Evolutionary conservation across 352 stramenopile species (phyloP).

Genomic region (Phytophthora chlamydospora): DNA sequence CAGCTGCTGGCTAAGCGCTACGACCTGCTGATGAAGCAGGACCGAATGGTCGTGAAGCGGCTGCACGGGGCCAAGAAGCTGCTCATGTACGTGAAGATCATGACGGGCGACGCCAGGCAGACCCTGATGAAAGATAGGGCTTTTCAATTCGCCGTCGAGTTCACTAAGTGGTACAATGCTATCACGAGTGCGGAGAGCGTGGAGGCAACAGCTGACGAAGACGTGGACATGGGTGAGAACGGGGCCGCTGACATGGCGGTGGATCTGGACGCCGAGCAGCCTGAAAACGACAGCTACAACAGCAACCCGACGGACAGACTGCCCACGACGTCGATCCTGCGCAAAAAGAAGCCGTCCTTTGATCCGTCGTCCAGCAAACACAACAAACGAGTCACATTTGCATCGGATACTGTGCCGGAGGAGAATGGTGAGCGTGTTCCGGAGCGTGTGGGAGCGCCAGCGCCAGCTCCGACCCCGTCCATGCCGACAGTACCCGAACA

Average conservation of each 20-base stretch:
- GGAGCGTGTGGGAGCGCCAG: constrained; percentile 5
- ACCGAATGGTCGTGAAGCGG: constrained; percentile 47
- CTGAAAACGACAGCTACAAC: constrained; percentile 10
- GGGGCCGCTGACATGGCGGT: constrained; percentile 25
- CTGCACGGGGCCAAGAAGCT: constrained; percentile 70
- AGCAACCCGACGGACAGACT: not conserved
- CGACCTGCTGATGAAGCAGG: constrained; percentile 41
- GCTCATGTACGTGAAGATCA: constrained; percentile 62
- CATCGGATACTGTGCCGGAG: constrained; percentile 6
- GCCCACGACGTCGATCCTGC: constrained; percentile 19
- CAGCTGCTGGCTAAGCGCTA: constrained; percentile 45
- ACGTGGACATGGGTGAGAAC: constrained; percentile 4
- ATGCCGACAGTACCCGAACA: not conserved
- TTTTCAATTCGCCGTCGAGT: constrained; percentile 61
- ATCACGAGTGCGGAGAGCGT: constrained; percentile 13
- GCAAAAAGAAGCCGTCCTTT: constrained; percentile 10
- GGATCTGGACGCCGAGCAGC: constrained; percentile 25
- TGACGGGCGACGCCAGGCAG: constrained; percentile 35
- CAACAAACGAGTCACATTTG: constrained; percentile 40
- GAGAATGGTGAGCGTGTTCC: not conserved
- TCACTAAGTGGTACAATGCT: constrained; percentile 55
- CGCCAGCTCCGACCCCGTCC: not conserved
- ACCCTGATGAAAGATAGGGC: constrained; percentile 46
- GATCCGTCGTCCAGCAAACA: not conserved
- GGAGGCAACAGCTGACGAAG: constrained; percentile 4